Percentiles rank a stretch among this genome's conserved stretches.
These are phyloP conservation scores for Melaleuca alternifolia DNA, from an alignment of 345 rosid genomes.

Conservation along the genomic window DNA sequence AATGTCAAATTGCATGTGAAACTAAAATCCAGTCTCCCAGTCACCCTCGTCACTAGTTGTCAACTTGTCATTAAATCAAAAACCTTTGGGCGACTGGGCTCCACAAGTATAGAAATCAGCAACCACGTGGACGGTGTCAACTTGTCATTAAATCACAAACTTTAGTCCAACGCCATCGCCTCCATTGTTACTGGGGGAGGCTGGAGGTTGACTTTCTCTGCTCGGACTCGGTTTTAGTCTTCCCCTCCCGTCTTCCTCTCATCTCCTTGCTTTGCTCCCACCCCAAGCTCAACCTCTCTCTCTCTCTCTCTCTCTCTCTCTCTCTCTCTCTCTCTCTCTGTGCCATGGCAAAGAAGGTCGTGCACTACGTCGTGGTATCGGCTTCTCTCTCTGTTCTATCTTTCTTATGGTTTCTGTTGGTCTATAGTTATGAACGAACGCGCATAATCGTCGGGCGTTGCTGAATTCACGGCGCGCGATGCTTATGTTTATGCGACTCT, in stretches of 20 bases:
- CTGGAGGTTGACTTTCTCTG: background rate
- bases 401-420: background rate
- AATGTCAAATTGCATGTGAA: background rate
- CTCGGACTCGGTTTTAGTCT: background rate
- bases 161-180: no score
- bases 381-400: background rate
- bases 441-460: no score
- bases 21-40: background rate
- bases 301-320: background rate
- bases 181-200: background rate
- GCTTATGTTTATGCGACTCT: background rate
- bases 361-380: slow-evolving; percentile 30
- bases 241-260: background rate
- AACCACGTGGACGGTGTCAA: no score
- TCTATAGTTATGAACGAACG: background rate
- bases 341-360: slow-evolving; percentile 19
- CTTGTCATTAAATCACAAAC: no score
- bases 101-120: background rate
- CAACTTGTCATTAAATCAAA: no score
- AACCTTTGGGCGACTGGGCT: background rate
- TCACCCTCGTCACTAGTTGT: background rate
- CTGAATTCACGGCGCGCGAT: no score
- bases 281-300: background rate
- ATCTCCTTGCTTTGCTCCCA: background rate
- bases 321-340: background rate